Conservation (phyloP, 768 basidiomycete genomes). For the Kwoniella sp. region DNA sequence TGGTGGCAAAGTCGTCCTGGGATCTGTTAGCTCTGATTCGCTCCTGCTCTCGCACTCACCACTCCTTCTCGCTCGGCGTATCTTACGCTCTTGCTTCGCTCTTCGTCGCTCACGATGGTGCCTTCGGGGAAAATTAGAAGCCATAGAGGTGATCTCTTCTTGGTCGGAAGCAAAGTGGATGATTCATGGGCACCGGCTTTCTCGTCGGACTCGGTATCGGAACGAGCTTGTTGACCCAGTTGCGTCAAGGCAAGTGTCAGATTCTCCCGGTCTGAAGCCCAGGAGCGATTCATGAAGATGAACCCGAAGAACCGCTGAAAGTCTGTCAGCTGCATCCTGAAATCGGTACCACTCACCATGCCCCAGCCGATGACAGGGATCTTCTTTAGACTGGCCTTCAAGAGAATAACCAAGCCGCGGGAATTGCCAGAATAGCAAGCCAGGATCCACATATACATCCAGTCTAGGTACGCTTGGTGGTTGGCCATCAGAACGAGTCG, state of each 20-base stretch:
- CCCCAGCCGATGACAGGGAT: constrained; percentile 89
- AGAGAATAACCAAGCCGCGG: constrained; percentile 81
- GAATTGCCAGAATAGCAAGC: constrained; percentile 44
- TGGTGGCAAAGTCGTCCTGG: constrained; percentile 75
- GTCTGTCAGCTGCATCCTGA: not conserved
- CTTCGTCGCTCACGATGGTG: constrained; percentile 84
- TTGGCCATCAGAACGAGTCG: constrained; percentile 86
- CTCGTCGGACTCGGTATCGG: constrained; percentile 17
- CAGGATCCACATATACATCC: constrained; percentile 69
- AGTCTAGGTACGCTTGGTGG: constrained; percentile 65
- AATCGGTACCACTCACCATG: constrained; percentile 43
- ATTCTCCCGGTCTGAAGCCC: constrained; percentile 77
- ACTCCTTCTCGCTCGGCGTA: constrained; percentile 87
- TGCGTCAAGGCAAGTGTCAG: constrained; percentile 68
- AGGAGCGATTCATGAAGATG: constrained; percentile 87
- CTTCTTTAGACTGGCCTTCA: constrained; percentile 87
- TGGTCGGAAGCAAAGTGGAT: constrained; percentile 1
- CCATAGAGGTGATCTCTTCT: constrained; percentile 62
- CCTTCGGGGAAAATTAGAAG: constrained; percentile 94
- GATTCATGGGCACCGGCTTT: not conserved
- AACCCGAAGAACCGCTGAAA: constrained; percentile 86
- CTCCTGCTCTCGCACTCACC: constrained; percentile 61
- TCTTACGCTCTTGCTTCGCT: constrained; percentile 78
- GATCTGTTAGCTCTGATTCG: not conserved
- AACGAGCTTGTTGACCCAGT: constrained; percentile 61